Base-by-base conservation (phyloP, 2,329 filamentous ascomycete species). In the Sporothrix brunneoviolacea region DNA sequence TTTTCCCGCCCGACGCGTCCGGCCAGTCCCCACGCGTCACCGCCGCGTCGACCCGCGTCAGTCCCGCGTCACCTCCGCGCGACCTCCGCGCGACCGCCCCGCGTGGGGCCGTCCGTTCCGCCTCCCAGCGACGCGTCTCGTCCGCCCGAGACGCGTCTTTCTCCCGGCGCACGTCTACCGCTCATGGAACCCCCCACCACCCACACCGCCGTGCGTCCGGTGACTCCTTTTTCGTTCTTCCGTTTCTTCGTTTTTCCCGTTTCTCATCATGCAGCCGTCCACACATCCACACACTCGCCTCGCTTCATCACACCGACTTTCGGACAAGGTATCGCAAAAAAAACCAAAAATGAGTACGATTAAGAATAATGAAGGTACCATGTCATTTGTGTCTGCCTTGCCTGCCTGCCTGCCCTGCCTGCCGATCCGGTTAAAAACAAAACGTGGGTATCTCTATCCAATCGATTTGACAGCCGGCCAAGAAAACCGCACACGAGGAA, bases 381-480 rank as follows among this genome's bases (percentile, higher is more conserved):
- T n/a, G n/a, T n/a, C n/a, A n/a, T n/a, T n/a, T n/a, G n/a, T n/a
- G n/a, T n/a, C n/a, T n/a, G n/a, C n/a, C n/a, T 30, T 15, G 27
- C 24, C 7, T 32, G 40, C 19, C 24, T n/a, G 27, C 30, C 28
- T 4, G 36, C 32, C 18, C 27, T 48, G 45, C 32, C 30, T 41
- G 36, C 15, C 40, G 33, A 24, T 19, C 30, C 22, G 47, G 38
- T 21, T 48, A 36, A 49, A 42, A 19, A n/a, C n/a, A 9, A 15
- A 47, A 30, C 21, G 16, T 37, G 41, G 41, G 45, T 54, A 52
- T 55, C 50, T 55, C 48, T 51, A 53, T 53, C 53, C 50, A 55
- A 53, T 53, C 50, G 42, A 48, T 28, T 22, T 35, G 42, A 33
- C 38, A 13, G 43, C 27, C 30, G 21, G 32, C 28, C 42, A 27